Percentiles rank a stretch among this genome's conserved stretches.
phyloP scores from a whole-genome alignment of 495 filamentous ascomycete species.

The Aspergillus sclerotioniger region DNA sequence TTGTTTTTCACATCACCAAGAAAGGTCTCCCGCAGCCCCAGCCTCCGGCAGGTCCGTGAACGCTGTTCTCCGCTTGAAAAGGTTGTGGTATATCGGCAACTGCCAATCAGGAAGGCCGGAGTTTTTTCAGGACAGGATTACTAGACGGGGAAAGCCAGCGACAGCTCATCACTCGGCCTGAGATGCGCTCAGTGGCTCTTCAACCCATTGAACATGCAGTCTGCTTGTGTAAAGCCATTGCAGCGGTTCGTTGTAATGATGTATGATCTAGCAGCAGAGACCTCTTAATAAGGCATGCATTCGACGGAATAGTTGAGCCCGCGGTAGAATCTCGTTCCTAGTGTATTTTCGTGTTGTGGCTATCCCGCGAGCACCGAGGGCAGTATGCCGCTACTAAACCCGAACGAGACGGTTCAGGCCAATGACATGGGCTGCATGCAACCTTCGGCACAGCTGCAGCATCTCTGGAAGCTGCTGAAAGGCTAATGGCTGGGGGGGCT shows the following conservation, averaged over 20 bases:
- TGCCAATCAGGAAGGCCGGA: background rate
- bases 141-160: background rate
- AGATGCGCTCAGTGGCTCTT: background rate
- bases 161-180: background rate
- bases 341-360: too few relatives aligned
- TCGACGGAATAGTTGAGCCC: too few relatives aligned
- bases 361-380: too few relatives aligned
- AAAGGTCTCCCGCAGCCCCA: background rate
- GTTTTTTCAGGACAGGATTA: background rate
- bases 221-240: too few relatives aligned
- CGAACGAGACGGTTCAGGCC: too few relatives aligned
- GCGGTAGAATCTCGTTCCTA: too few relatives aligned
- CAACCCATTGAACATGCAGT: too few relatives aligned
- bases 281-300: too few relatives aligned
- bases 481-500: background rate
- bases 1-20: background rate
- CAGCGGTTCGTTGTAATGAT: too few relatives aligned
- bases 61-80: background rate
- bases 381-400: too few relatives aligned
- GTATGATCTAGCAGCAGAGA: too few relatives aligned
- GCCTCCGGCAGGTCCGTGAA: background rate
- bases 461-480: background rate
- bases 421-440: background rate
- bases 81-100: background rate
- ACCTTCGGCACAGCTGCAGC: background rate